Conservation (phyloP, 768 basidiomycete species). For the Phlebiopsis flavidoalba region DNA sequence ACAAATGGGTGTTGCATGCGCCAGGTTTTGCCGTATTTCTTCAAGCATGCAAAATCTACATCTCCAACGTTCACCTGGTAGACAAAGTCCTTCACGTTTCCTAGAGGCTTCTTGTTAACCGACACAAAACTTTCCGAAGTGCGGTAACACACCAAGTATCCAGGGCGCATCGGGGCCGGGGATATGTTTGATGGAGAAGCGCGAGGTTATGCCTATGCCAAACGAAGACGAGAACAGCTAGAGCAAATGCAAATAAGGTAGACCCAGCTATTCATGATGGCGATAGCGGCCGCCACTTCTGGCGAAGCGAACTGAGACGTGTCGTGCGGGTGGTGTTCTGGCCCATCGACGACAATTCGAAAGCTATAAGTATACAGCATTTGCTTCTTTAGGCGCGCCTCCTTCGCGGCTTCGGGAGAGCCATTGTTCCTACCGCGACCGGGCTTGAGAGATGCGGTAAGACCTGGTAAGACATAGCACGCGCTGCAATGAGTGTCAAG, state of each 20-base stretch:
- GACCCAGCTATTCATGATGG: background rate
- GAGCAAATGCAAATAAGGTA: background rate
- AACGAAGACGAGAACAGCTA: background rate
- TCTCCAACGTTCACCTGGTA: conserved; percentile 26
- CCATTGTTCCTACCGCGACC: too few species aligned
- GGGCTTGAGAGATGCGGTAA: background rate
- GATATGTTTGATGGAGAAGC: background rate
- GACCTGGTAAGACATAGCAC: background rate
- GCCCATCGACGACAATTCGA: too few species aligned
- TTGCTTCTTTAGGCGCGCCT: too few species aligned
- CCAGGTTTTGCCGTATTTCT: conserved; percentile 23
- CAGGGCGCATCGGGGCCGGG: background rate
- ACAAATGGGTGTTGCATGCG: conserved; percentile 14
- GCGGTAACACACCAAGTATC: background rate
- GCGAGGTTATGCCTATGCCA: background rate
- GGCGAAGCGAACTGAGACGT: too few species aligned
- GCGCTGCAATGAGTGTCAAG: background rate
- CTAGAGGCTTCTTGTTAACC: conserved; percentile 8
- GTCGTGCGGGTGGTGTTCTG: too few species aligned
- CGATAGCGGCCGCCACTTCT: background rate
- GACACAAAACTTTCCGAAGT: background rate
- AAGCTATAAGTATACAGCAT: too few species aligned
- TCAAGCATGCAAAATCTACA: conserved; percentile 24
- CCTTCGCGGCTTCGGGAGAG: too few species aligned
- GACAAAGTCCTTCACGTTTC: conserved; percentile 19